A percentile compares a stretch with the other conserved stretches of the same genome.
Evolutionary conservation across 2,329 filamentous ascomycete genomes (phyloP).

Genomic region (Aspergillus alliaceus): DNA sequence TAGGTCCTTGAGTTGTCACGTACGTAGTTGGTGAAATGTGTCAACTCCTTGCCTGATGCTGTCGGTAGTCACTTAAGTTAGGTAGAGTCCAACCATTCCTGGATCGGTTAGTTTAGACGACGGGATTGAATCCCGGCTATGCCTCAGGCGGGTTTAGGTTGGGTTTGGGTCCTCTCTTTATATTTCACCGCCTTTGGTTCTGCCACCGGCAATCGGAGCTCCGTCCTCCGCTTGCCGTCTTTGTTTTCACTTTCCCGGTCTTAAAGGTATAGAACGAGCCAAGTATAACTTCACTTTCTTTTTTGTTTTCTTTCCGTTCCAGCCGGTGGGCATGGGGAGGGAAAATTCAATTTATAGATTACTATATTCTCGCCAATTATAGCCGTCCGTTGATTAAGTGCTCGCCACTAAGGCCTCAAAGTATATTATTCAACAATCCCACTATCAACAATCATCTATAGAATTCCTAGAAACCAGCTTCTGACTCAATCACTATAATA

Average conservation of each 20-base stretch:
- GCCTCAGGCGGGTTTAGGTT: background rate
- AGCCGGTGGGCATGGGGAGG: too few species aligned
- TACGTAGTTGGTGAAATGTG: background rate
- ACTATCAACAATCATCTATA: too few species aligned
- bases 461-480: too few species aligned
- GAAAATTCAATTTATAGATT: too few species aligned
- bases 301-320: too few species aligned
- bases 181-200: constrained; percentile 1
- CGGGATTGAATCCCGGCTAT: too few species aligned
- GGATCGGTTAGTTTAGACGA: background rate
- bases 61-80: background rate
- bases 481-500: too few species aligned
- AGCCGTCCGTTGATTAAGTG: too few species aligned
- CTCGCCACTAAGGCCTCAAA: too few species aligned
- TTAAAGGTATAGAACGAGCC: background rate
- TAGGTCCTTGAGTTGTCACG: background rate
- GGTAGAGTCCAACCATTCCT: background rate
- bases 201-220: background rate
- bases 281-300: background rate
- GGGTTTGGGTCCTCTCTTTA: too few species aligned
- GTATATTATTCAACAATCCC: too few species aligned
- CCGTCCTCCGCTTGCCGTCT: background rate
- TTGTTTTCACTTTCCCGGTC: background rate
- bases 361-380: too few species aligned
- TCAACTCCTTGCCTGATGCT: background rate